phyloP scores from a whole-genome alignment of 2,329 filamentous ascomycete genomes.

The Rhynchosporium secalis region DNA sequence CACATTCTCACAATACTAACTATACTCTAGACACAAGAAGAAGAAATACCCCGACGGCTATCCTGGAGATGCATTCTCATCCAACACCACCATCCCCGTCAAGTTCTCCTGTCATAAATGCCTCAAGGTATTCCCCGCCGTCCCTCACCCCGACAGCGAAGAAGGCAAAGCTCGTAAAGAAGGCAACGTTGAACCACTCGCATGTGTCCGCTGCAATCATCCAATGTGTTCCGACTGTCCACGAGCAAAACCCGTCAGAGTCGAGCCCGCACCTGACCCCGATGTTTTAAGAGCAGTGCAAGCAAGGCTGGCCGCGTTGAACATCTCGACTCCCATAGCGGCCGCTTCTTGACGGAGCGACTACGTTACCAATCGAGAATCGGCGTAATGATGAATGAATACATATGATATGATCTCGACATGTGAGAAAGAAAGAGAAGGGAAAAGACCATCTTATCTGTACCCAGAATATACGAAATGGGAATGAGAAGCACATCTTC shows the following conservation, averaged over 20 bases:
- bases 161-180: conserved; percentile 22
- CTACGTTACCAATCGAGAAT: not conserved
- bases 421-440: conserved; percentile 4
- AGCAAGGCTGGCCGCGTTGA: conserved; percentile 49
- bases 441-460: not conserved
- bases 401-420: conserved; percentile 6
- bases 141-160: conserved; percentile 27
- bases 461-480: no score
- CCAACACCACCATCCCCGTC: conserved; percentile 44
- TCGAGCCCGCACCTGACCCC: conserved; percentile 62
- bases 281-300: conserved; percentile 59
- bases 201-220: conserved; percentile 62
- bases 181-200: conserved; percentile 37
- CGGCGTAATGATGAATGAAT: conserved; percentile 8
- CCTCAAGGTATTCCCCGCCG: conserved; percentile 54
- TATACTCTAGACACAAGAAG: conserved; percentile 56
- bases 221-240: conserved; percentile 60
- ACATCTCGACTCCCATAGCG: conserved; percentile 13
- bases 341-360: not conserved
- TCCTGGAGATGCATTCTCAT: conserved; percentile 55
- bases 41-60: conserved; percentile 70
- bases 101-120: conserved; percentile 65
- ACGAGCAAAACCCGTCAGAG: conserved; percentile 48
- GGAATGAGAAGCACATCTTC: not conserved
- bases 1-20: conserved; percentile 20